Base-by-base conservation (phyloP, 176 grass and related monocot species). In the Ensete glaucum region DNA sequence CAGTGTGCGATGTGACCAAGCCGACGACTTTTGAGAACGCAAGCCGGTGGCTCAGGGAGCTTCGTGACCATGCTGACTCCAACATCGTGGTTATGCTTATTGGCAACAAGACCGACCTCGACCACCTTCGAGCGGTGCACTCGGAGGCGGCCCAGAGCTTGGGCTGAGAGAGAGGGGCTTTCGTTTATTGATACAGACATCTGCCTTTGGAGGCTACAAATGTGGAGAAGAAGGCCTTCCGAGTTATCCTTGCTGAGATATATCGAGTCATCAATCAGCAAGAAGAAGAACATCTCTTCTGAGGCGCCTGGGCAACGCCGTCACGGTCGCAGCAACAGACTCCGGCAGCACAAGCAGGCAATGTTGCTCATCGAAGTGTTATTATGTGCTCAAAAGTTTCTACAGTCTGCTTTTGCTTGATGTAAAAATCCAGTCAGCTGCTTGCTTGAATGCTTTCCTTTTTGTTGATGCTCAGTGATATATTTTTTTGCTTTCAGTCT, bases 151-250 rank as follows among this genome's bases (percentile, higher is more conserved):
- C 50, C 19, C 71, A 55, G 11, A n/a, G n/a, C n/a, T n/a, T n/a
- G n/a, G n/a, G n/a, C n/a, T n/a, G n/a, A n/a, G n/a, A 54, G 12
- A 24, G 71, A 73, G 52, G 71, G 71, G 11, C 52, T 73, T 3
- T 54, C 71, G 21, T 73, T 54, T 50, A 55, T 73, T 6, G 71
- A 23, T 0, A 23, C 22, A 73, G 51, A 73, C 71, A 27, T 73
- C 71, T 54, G 71, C 71, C 21, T 23, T 50, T 73, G 50, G 71
- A 73, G 19, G 20, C 71, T 9, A 73, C 52, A 8, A 73, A 73
- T 73, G 71, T 73, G n/a, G 71, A 73, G 71, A 73, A 73, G 21
- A 73, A 73, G 21, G 71, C 71, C 50, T 73, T 73, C 71, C 52
- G 54, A 8, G 25, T 73, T n/a, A 73, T 73, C 8, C 52, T 73